Percentiles rank a stretch among this genome's conserved stretches.
phyloP scores from a whole-genome alignment of 306 rosid species.

The Amphicarpaea edgeworthii region DNA sequence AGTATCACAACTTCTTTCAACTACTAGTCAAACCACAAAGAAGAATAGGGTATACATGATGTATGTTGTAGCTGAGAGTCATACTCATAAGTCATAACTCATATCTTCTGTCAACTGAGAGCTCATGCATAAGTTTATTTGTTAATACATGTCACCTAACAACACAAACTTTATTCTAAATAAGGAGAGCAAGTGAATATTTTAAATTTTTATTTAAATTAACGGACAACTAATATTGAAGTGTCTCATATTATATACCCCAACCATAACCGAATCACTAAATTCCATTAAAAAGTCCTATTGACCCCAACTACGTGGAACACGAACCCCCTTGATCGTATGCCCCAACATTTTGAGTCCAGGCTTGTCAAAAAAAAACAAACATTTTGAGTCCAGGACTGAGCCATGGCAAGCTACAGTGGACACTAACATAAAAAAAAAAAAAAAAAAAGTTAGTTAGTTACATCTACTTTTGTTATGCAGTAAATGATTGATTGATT shows the following conservation, averaged over 20 bases:
- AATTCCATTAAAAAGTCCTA: not conserved
- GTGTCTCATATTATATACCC: not conserved
- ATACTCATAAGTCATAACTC: not conserved
- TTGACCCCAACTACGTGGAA: conserved; percentile 9
- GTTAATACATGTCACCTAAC: not conserved
- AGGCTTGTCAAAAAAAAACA: too few species aligned
- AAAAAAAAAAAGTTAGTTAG: conserved; percentile 6
- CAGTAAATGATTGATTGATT: not conserved
- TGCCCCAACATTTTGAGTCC: not conserved
- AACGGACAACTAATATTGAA: not conserved
- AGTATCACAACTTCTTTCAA: conserved; percentile 18
- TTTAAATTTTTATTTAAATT: not conserved
- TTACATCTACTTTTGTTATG: not conserved
- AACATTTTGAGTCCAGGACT: not conserved
- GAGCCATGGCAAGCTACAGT: not conserved
- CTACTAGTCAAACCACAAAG: conserved; percentile 47
- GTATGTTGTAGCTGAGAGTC: not conserved
- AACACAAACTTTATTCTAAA: conserved; percentile 7
- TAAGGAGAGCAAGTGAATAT: not conserved
- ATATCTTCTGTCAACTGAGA: not conserved
- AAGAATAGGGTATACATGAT: conserved; percentile 26
- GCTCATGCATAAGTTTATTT: not conserved
- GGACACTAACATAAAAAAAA: not conserved
- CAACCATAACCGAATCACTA: not conserved
- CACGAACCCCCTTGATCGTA: conserved; percentile 6